These are phyloP conservation scores for Botrytis fragariae DNA, from an alignment of 2,329 filamentous ascomycete genomes.

Conservation along the genomic window DNA sequence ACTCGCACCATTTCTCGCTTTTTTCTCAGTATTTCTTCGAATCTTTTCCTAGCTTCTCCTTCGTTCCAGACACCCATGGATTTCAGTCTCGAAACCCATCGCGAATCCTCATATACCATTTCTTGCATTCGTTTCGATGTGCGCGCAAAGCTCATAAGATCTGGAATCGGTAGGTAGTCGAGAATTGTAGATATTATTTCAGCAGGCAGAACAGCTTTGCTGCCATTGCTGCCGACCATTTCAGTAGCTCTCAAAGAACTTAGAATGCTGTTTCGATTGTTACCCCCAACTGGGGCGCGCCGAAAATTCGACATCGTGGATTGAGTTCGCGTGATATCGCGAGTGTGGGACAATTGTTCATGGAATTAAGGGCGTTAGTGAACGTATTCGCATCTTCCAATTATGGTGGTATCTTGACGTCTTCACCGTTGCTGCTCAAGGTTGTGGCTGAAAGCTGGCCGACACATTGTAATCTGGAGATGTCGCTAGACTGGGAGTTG, in stretches of 20 bases:
- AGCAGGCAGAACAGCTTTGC: conserved; percentile 76
- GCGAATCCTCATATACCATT: conserved; percentile 97
- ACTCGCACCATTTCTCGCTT: conserved; percentile 57
- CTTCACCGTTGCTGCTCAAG: neutral
- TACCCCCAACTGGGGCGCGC: conserved; percentile 33
- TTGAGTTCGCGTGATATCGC: neutral
- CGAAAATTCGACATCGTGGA: conserved; percentile 47
- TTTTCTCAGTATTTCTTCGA: conserved; percentile 67
- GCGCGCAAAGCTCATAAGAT: conserved; percentile 81
- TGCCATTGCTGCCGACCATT: conserved; percentile 59
- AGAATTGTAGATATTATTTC: conserved; percentile 87
- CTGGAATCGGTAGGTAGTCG: conserved; percentile 81
- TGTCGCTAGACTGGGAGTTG: neutral
- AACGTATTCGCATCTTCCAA: conserved; percentile 2
- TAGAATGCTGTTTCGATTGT: conserved; percentile 57
- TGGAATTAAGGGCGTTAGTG: neutral
- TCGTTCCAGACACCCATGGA: conserved; percentile 94
- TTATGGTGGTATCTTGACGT: neutral
- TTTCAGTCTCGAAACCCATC: conserved; percentile 85
- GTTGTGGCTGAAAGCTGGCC: conserved; percentile 10
- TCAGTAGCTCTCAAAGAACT: conserved; percentile 75
- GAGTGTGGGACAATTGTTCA: neutral
- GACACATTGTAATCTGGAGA: neutral
- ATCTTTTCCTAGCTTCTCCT: conserved; percentile 72
- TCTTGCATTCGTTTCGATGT: conserved; percentile 85